These are phyloP conservation scores for Xylaria grammica DNA, from an alignment of 495 filamentous ascomycete species.

Conservation along the genomic window DNA sequence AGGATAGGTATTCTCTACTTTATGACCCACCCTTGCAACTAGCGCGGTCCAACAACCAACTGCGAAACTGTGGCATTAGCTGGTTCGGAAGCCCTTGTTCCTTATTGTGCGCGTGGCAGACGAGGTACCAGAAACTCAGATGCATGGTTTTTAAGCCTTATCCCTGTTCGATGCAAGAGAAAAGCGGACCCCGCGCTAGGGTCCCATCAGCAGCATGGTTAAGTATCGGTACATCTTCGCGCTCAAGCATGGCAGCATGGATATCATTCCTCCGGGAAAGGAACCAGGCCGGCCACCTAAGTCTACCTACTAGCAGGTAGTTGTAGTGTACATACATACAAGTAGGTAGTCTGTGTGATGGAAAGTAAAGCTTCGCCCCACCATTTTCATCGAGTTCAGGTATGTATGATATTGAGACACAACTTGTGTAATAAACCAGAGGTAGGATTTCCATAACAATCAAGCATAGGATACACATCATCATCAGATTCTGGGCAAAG, in stretches of 20 bases:
- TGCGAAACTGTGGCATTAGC: slow-evolving; percentile 16
- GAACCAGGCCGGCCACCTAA: no score
- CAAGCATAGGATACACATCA: neutral
- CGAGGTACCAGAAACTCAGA: slow-evolving; percentile 26
- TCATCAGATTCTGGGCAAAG: neutral
- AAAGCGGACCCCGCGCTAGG: slow-evolving; percentile 26
- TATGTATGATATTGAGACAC: neutral
- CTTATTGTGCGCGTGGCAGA: slow-evolving; percentile 33
- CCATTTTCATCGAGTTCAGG: neutral
- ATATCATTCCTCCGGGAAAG: slow-evolving; percentile 18
- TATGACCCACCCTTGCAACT: neutral
- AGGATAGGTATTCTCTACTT: slow-evolving; percentile 28
- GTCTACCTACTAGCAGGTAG: no score
- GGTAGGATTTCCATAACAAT: neutral
- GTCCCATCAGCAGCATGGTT: slow-evolving; percentile 30
- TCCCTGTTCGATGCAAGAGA: slow-evolving; percentile 30
- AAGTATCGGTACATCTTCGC: slow-evolving; percentile 24
- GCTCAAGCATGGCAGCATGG: slow-evolving; percentile 21
- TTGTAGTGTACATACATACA: no score
- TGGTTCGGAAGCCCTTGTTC: slow-evolving; percentile 33
- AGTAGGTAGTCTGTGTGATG: no score
- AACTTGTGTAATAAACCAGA: neutral
- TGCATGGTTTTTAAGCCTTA: slow-evolving; percentile 26
- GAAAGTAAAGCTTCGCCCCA: no score
- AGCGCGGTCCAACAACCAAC: slow-evolving; percentile 9